Evolutionary conservation across 768 basidiomycete species (phyloP).

Genomic region (Tricholomella constricta): DNA sequence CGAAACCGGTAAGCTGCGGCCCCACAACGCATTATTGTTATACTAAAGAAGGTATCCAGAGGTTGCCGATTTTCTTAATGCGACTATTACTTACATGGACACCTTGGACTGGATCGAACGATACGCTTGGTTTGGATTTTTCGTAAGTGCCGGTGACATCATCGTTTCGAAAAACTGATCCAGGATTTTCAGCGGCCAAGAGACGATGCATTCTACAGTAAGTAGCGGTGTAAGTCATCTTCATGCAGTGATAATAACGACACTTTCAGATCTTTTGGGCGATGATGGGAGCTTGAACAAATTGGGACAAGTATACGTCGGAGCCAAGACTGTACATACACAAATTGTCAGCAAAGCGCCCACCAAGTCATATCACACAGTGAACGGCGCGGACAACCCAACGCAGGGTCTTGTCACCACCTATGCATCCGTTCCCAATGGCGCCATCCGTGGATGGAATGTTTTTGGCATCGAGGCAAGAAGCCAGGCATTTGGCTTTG

Average conservation of each 20-base stretch:
- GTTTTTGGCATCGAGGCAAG: conserved; percentile 13
- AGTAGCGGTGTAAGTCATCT: conserved; percentile 13
- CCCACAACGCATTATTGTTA: not conserved
- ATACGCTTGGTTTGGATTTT: conserved; percentile 65
- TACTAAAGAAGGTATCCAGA: conserved; percentile 27
- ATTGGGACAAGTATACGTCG: conserved; percentile 48
- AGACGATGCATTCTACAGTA: conserved; percentile 43
- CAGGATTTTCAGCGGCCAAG: conserved; percentile 38
- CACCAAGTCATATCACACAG: conserved; percentile 31
- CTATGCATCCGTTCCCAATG: conserved; percentile 28
- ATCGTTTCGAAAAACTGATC: conserved; percentile 11
- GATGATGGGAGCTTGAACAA: conserved; percentile 46
- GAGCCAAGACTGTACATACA: conserved; percentile 46
- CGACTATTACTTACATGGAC: conserved; percentile 58
- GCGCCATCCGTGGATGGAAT: conserved; percentile 13
- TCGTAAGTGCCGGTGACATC: conserved; percentile 31
- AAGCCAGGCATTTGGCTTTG: conserved; percentile 8
- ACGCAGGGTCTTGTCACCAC: conserved; percentile 37
- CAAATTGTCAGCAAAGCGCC: conserved; percentile 29
- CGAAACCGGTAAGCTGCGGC: conserved; percentile 32
- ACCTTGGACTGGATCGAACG: conserved; percentile 57
- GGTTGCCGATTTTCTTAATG: conserved; percentile 57
- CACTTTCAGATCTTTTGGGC: conserved; percentile 40
- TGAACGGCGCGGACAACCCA: conserved; percentile 38
- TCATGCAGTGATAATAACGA: not conserved